Evolutionary conservation across 1,284 basidiomycete species (phyloP).

Genomic region (Puccinia coronata): DNA sequence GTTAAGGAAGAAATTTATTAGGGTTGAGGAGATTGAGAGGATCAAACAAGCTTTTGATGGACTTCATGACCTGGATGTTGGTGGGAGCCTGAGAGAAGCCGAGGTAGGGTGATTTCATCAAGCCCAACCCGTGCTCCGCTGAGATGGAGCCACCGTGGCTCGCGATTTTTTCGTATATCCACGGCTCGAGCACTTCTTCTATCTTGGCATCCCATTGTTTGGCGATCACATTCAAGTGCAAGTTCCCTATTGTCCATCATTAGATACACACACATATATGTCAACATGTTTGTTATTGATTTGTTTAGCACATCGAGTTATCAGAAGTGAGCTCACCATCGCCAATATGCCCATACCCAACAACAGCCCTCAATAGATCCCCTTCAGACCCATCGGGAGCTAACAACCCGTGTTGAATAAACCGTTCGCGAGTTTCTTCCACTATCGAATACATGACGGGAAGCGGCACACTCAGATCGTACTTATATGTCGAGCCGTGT

Average conservation of each 20-base stretch:
- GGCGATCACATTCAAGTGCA: conserved; percentile 94
- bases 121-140: conserved; percentile 92
- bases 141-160: conserved; percentile 81
- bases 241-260: conserved; percentile 64
- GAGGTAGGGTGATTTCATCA: conserved; percentile 90
- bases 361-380: conserved; percentile 74
- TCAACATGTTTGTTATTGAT: no score
- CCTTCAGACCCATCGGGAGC: conserved; percentile 60
- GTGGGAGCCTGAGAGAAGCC: conserved; percentile 80
- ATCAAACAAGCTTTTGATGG: conserved; percentile 87
- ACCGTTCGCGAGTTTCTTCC: conserved; percentile 73
- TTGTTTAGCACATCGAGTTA: conserved; percentile 42
- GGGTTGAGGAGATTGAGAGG: conserved; percentile 89
- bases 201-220: conserved; percentile 78
- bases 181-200: conserved; percentile 85
- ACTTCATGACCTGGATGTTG: conserved; percentile 84
- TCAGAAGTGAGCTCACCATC: conserved; percentile 68
- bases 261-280: no score
- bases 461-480: conserved; percentile 90
- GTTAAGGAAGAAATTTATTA: conserved; percentile 64
- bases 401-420: conserved; percentile 73
- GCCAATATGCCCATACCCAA: conserved; percentile 95
- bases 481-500: conserved; percentile 95
- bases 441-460: conserved; percentile 86
- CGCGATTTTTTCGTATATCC: conserved; percentile 85